These are phyloP conservation scores for Botrytis byssoidea DNA, from an alignment of 2,329 filamentous ascomycete species.

Conservation along the genomic window DNA sequence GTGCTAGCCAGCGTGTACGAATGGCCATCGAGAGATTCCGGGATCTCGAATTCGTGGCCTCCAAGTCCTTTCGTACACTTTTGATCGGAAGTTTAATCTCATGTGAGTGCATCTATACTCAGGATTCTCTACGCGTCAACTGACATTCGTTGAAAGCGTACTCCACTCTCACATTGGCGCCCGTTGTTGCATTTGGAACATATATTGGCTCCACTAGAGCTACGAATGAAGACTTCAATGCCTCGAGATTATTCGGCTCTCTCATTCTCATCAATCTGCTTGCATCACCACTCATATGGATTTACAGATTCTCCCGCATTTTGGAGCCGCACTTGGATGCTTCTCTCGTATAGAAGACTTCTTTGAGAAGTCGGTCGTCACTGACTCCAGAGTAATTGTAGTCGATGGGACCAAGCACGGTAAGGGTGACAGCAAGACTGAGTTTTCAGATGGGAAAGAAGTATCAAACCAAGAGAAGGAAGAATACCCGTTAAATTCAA, in stretches of 20 bases:
- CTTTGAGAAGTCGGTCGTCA: background rate
- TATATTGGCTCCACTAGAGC: background rate
- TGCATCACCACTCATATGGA: background rate
- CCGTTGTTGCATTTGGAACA: background rate
- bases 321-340: background rate
- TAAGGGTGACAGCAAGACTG: background rate
- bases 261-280: background rate
- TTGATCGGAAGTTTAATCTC: background rate
- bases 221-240: background rate
- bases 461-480: background rate
- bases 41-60: background rate
- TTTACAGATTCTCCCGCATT: background rate
- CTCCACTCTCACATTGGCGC: background rate
- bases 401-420: background rate
- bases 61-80: background rate
- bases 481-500: background rate
- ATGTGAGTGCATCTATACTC: background rate
- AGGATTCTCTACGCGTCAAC: background rate
- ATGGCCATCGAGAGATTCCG: slow-evolving; percentile 23
- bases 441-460: background rate
- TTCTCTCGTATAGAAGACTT: background rate
- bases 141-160: background rate
- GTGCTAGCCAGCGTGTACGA: slow-evolving; percentile 33
- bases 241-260: background rate
- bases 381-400: background rate